phyloP scores from a whole-genome alignment of 1,284 basidiomycete species.

The Xerocomus minutiporus region DNA sequence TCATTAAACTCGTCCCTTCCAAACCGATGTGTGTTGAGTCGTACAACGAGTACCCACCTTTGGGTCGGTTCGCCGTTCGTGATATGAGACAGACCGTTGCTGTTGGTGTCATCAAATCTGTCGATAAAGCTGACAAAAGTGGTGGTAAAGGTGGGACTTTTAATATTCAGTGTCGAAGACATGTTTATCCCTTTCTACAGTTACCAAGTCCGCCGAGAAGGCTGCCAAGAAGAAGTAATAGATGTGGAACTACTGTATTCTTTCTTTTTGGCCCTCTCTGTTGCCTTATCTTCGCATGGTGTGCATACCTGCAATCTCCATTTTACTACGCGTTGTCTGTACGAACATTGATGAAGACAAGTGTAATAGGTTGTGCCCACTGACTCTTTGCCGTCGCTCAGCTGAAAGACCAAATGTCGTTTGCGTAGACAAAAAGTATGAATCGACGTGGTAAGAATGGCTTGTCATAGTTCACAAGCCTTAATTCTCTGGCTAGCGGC shows the following conservation, averaged over 20 bases:
- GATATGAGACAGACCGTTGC: constrained; percentile 98
- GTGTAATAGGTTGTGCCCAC: constrained; percentile 21
- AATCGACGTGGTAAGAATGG: no score
- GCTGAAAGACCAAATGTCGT: no score
- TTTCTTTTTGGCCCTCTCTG: constrained; percentile 44
- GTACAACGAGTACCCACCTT: constrained; percentile 97
- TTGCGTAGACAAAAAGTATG: no score
- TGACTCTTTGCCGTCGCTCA: background rate
- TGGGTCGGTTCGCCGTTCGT: constrained; percentile 98
- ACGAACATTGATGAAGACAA: constrained; percentile 49
- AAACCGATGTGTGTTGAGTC: constrained; percentile 99
- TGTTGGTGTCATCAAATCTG: constrained; percentile 95
- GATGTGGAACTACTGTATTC: constrained; percentile 59
- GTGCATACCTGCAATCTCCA: constrained; percentile 38
- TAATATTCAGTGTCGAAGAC: constrained; percentile 10
- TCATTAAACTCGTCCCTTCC: constrained; percentile 95
- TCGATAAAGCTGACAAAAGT: constrained; percentile 87
- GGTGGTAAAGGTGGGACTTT: constrained; percentile 70
- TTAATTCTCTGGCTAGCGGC: no score
- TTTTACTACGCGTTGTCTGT: constrained; percentile 35
- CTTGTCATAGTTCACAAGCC: no score
- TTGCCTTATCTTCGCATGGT: constrained; percentile 36
- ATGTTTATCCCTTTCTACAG: constrained; percentile 38
- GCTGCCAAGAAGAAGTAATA: constrained; percentile 94
- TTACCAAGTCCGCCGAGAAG: constrained; percentile 95